Percentiles rank a stretch among this genome's conserved stretches.
phyloP scores from a whole-genome alignment of 1,284 basidiomycete genomes.

The Austroboletus rostrupii region DNA sequence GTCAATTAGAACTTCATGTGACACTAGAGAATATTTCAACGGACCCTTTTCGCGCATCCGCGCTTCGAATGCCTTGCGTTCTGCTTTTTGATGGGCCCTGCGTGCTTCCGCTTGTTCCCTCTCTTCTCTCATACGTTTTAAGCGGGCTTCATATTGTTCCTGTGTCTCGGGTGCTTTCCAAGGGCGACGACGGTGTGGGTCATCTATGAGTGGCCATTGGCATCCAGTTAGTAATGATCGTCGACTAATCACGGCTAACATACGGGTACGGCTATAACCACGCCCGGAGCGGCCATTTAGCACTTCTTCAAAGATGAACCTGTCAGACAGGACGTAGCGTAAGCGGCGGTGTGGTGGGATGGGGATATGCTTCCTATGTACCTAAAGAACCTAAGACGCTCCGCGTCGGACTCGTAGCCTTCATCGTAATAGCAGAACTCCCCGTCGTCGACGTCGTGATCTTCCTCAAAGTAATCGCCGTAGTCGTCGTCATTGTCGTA shows the following conservation, averaged over 20 bases:
- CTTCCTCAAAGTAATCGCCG: constrained; percentile 32
- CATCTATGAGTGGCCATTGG: constrained; percentile 15
- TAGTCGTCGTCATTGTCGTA: constrained; percentile 23
- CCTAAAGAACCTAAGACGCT: constrained; percentile 42
- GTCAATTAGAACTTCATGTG: constrained; percentile 14
- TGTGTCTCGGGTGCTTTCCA: constrained; percentile 37
- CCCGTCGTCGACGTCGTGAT: constrained; percentile 30
- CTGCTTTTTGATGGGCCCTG: constrained; percentile 43
- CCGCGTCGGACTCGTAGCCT: constrained; percentile 32
- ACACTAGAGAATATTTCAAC: neutral
- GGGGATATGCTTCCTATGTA: constrained; percentile 17
- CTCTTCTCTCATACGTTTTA: constrained; percentile 48
- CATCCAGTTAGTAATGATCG: constrained; percentile 10
- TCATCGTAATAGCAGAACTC: constrained; percentile 34
- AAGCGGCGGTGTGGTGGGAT: neutral
- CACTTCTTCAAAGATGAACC: constrained; percentile 47
- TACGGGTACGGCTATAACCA: constrained; percentile 23
- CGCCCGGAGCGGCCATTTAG: constrained; percentile 35
- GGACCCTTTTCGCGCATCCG: constrained; percentile 30
- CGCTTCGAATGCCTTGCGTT: constrained; percentile 46
- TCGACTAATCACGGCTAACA: constrained; percentile 9
- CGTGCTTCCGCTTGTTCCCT: constrained; percentile 49
- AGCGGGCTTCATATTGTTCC: constrained; percentile 48
- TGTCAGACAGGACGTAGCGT: constrained; percentile 18
- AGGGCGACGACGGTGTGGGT: constrained; percentile 14